Percentiles rank a stretch among this genome's conserved stretches.
Evolutionary conservation across 78 protist species (phyloP).

Genomic region (Polysphondylium violaceum): DNA sequence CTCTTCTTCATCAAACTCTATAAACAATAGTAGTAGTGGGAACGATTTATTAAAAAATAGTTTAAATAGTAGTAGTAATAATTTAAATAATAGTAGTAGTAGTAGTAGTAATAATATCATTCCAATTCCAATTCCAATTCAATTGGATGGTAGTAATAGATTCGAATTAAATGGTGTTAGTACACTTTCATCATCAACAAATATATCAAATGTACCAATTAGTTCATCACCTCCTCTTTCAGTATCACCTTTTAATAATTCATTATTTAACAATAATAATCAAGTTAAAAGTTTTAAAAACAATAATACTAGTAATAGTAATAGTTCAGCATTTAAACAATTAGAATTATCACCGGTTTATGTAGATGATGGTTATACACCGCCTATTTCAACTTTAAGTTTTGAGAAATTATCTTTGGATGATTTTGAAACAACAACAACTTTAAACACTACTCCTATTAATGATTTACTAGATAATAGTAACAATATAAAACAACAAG

Average conservation of each 20-base stretch:
- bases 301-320: not conserved
- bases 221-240: constrained; percentile 4
- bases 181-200: not conserved
- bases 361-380: constrained; percentile 19
- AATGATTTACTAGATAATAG: not conserved
- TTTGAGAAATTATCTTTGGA: constrained; percentile 6
- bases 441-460: not conserved
- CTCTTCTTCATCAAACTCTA: not conserved
- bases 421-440: constrained; percentile 17
- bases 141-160: not conserved
- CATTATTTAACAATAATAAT: not conserved
- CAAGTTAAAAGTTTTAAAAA: not conserved
- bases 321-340: too few relatives aligned
- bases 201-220: constrained; percentile 16
- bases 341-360: constrained; percentile 20
- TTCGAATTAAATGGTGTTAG: not conserved
- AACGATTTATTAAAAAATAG: not conserved
- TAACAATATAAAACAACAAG: not conserved
- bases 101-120: too few relatives aligned
- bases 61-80: not conserved
- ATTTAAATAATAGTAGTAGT: not conserved
- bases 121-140: not conserved
- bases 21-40: not conserved
- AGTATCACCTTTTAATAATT: not conserved
- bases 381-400: not conserved